Percentiles rank a stretch among this genome's conserved stretches.
Conservation (phyloP, 2,329 filamentous ascomycete species). For the Penicillium vulpinum region DNA sequence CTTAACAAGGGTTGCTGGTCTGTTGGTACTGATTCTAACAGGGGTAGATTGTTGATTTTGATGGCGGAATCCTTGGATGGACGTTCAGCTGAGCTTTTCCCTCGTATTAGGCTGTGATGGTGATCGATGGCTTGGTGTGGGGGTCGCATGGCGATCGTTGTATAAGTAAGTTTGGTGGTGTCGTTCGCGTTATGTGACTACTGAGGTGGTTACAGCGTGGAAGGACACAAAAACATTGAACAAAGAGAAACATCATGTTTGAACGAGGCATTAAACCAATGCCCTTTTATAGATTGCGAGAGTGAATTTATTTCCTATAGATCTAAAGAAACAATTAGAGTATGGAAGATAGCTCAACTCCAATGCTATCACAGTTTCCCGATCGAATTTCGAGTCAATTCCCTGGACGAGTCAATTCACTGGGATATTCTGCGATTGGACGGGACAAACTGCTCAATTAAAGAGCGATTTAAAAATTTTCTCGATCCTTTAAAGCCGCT, state of each 20-base stretch:
- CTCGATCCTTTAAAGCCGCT: background rate
- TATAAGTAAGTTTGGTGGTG: slow-evolving; percentile 10
- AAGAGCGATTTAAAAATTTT: background rate
- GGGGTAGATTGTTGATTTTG: slow-evolving; percentile 1
- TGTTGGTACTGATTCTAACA: slow-evolving; percentile 15
- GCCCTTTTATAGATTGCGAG: background rate
- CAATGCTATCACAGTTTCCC: background rate
- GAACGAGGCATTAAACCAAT: background rate
- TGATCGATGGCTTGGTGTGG: slow-evolving; percentile 4
- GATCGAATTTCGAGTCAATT: too few species aligned
- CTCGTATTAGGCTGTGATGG: slow-evolving; percentile 14
- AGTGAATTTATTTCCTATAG: background rate
- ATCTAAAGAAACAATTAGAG: background rate
- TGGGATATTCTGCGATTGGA: slow-evolving; percentile 17
- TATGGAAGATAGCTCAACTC: background rate
- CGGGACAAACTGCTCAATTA: slow-evolving; percentile 19
- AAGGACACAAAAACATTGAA: background rate
- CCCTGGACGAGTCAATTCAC: background rate
- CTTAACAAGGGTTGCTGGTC: slow-evolving; percentile 19
- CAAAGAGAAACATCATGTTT: background rate
- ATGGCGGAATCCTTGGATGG: slow-evolving; percentile 9
- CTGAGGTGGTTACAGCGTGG: background rate
- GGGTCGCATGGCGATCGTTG: slow-evolving; percentile 10
- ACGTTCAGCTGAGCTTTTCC: slow-evolving; percentile 8
- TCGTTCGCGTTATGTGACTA: background rate